These are phyloP conservation scores for Termitomyces sp. DNA, from an alignment of 768 basidiomycete species.

Conservation along the genomic window DNA sequence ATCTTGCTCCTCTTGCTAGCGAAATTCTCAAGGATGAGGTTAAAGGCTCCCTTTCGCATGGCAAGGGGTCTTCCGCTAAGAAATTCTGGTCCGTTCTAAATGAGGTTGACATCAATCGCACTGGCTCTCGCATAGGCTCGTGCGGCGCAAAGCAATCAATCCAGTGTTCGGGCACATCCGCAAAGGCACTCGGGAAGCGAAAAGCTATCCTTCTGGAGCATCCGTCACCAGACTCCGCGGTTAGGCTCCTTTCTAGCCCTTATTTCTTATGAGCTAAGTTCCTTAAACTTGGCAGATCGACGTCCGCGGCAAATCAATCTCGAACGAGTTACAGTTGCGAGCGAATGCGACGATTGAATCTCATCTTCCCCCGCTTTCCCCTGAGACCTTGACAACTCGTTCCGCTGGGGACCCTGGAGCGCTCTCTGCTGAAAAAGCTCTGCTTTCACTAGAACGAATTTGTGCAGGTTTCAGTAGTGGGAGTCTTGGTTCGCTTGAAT, in stretches of 20 bases:
- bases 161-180: conserved; percentile 5
- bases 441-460: conserved; percentile 20
- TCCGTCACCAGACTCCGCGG: not conserved
- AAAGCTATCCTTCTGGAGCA: conserved; percentile 11
- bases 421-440: conserved; percentile 5
- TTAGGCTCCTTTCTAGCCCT: not conserved
- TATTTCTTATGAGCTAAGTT: not conserved
- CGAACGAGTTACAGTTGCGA: not conserved
- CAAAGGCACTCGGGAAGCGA: conserved; percentile 18
- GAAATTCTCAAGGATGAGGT: conserved; percentile 16
- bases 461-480: conserved; percentile 26
- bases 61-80: conserved; percentile 4
- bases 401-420: not conserved
- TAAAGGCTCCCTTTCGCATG: conserved; percentile 1
- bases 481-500: conserved; percentile 28
- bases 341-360: not conserved
- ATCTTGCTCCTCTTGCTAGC: conserved; percentile 13
- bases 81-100: conserved; percentile 6
- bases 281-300: not conserved
- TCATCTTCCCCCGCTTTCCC: not conserved
- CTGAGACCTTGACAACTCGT: not conserved
- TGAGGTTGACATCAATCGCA: conserved; percentile 11
- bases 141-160: not conserved
- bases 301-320: not conserved
- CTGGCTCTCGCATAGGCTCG: not conserved